phyloP scores from a whole-genome alignment of 139 green algal genomes.

The Closterium sp. region DNA sequence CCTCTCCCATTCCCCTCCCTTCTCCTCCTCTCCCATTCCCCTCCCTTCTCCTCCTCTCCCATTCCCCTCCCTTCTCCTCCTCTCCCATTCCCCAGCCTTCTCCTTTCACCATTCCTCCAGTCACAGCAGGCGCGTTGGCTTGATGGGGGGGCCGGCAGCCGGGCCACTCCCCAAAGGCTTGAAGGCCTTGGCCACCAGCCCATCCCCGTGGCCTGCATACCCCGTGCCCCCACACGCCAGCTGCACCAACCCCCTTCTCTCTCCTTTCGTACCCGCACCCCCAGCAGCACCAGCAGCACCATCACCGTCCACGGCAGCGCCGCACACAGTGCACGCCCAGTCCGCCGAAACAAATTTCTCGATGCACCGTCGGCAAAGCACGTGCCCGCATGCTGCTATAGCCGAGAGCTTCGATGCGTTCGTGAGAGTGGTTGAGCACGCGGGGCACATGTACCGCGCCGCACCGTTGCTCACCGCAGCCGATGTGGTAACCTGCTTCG shows the following conservation, averaged over 20 bases:
- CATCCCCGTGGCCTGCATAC: constrained; percentile 40
- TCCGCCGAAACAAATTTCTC: constrained; percentile 43
- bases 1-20: too few species aligned
- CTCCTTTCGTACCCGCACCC: constrained; percentile 2
- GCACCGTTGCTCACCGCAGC: not conserved
- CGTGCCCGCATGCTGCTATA: constrained; percentile 42
- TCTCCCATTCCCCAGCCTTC: too few species aligned
- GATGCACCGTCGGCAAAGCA: constrained; percentile 41
- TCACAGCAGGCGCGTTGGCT: not conserved
- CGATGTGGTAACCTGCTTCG: not conserved
- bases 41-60: too few species aligned
- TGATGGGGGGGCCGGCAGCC: not conserved
- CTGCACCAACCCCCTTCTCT: constrained; percentile 41
- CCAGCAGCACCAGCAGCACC: constrained; percentile 17
- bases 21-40: too few species aligned
- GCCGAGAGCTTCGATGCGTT: constrained; percentile 33
- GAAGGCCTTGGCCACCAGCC: constrained; percentile 23
- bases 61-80: too few species aligned
- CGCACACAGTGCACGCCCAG: constrained; percentile 27
- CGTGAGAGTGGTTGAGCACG: constrained; percentile 36
- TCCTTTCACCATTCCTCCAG: too few species aligned
- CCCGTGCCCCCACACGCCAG: constrained; percentile 45
- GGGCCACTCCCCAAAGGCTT: constrained; percentile 16
- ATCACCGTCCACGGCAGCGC: not conserved
- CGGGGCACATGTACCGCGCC: constrained; percentile 36